phyloP scores from a whole-genome alignment of 768 basidiomycete genomes.

The Tricholoma saponaceum region DNA sequence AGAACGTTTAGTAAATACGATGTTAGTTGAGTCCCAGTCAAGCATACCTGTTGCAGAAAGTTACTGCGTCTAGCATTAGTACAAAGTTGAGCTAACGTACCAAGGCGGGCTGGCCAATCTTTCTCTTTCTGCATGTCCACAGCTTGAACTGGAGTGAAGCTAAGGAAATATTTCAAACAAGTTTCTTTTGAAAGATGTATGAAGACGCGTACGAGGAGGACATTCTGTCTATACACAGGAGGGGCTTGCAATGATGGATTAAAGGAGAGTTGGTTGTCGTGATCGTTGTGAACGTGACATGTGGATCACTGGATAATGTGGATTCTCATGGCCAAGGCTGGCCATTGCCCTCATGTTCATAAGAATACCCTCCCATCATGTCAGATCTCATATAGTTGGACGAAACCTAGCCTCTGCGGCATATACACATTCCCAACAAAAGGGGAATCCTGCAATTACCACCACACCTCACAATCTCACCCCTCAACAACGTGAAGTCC shows the following conservation, averaged over 20 bases:
- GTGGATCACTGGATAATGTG: too few species aligned
- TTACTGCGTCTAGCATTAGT: background rate
- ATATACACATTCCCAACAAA: slow-evolving; percentile 40
- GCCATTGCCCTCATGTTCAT: background rate
- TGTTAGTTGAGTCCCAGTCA: slow-evolving; percentile 74
- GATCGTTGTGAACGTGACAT: background rate
- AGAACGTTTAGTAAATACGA: slow-evolving; percentile 76
- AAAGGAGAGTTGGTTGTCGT: too few species aligned
- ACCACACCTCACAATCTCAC: slow-evolving; percentile 57
- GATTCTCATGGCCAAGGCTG: too few species aligned
- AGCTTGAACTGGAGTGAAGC: slow-evolving; percentile 53
- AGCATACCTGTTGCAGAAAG: slow-evolving; percentile 57
- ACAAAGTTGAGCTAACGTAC: slow-evolving; percentile 28
- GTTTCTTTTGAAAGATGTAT: background rate
- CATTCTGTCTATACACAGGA: slow-evolving; percentile 30
- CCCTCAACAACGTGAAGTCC: slow-evolving; percentile 37
- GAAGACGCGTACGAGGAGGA: slow-evolving; percentile 33
- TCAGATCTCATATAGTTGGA: background rate
- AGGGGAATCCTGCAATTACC: slow-evolving; percentile 36
- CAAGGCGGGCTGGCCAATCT: slow-evolving; percentile 68
- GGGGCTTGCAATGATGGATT: background rate
- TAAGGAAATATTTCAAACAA: slow-evolving; percentile 17
- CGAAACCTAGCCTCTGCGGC: slow-evolving; percentile 35
- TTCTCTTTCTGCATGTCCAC: slow-evolving; percentile 65
- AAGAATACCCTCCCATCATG: background rate